A percentile compares a stretch with the other conserved stretches of the same genome.
Evolutionary conservation across 1,284 basidiomycete genomes (phyloP).

Genomic region (Papiliotrema laurentii): DNA sequence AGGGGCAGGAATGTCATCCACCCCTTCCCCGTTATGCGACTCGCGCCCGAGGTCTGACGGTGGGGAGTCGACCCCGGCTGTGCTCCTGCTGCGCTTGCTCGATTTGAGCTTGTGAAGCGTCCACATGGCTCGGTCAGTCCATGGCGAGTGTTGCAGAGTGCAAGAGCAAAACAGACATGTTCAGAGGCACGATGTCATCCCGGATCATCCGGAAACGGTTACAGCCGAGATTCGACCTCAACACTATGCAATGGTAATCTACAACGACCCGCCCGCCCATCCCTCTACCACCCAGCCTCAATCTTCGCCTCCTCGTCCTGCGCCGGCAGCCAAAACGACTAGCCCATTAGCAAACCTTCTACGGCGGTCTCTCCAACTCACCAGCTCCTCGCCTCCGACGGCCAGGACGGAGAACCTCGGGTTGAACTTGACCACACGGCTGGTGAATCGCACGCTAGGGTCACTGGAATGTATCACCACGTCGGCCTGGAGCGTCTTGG

Average conservation of each 20-base stretch:
- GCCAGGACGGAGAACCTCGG: constrained; percentile 84
- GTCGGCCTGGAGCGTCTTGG: constrained; percentile 4
- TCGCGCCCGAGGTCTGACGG: no score
- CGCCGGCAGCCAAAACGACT: constrained; percentile 23
- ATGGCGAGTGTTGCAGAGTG: no score
- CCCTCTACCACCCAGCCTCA: constrained; percentile 10
- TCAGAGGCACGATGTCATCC: neutral
- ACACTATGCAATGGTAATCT: neutral
- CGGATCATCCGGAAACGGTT: neutral
- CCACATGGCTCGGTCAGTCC: constrained; percentile 12
- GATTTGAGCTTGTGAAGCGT: constrained; percentile 12
- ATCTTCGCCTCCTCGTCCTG: constrained; percentile 6
- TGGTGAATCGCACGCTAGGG: constrained; percentile 7
- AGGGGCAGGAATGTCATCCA: no score
- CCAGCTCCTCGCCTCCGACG: constrained; percentile 77
- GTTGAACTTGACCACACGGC: constrained; percentile 78
- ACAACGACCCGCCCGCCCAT: neutral
- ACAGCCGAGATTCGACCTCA: neutral
- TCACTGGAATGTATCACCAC: constrained; percentile 26
- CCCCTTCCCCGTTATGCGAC: no score
- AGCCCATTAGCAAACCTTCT: neutral
- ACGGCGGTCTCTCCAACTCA: constrained; percentile 48
- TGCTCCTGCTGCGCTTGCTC: constrained; percentile 1
- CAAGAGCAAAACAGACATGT: neutral
- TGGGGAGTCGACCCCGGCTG: no score